Base-by-base conservation (phyloP, 2,329 filamentous ascomycete genomes). In the Hypoxylon rubiginosum region DNA sequence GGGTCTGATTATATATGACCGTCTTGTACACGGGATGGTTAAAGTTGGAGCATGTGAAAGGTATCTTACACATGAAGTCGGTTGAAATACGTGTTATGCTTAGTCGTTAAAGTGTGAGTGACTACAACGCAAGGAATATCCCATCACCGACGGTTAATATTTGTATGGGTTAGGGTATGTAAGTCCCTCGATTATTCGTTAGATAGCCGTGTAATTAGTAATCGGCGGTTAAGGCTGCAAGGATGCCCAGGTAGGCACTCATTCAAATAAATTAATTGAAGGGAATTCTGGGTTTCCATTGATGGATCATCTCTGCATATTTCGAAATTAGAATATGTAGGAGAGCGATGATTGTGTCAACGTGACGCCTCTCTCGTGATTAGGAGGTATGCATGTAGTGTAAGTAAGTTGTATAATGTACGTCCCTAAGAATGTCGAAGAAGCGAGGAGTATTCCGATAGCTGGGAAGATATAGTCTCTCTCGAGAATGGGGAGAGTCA, bases 1-100 rank as follows among this genome's bases (percentile, higher is more conserved):
- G 60, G 48, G 21, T 19, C 52, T 67, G 56, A 53, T 60, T 48
- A n/a, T 55, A 46, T 51, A 46, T 34, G 45, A 56, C 56, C 32
- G 48, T 52, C 36, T n/a, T n/a, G n/a, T n/a, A n/a, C n/a, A 5
- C 11, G 7, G 32, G 26, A 58, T 21, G 3, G 28, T 17, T 34
- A 24, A 15, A 41, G 28, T 41, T 21, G 30, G 8, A 30, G 21
- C 56, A 67, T 67, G 60, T 61, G 56, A 64, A 54, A 34, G 46
- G 41, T 49, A 41, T 36, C 15, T 15, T 13, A 36, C 4, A 36
- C n/a, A n/a, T 13, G 13, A 36, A 3, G 6, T 36, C 30, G 8
- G 13, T 13, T 6, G 10, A 36, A 36, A 15, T 10, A 7, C 3
- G 34, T 15, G 11, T 15, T 10, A 36, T 36, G 13, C 34, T 15